Base-by-base conservation (phyloP, 2,329 filamentous ascomycete species). In the Talaromyces sp. region DNA sequence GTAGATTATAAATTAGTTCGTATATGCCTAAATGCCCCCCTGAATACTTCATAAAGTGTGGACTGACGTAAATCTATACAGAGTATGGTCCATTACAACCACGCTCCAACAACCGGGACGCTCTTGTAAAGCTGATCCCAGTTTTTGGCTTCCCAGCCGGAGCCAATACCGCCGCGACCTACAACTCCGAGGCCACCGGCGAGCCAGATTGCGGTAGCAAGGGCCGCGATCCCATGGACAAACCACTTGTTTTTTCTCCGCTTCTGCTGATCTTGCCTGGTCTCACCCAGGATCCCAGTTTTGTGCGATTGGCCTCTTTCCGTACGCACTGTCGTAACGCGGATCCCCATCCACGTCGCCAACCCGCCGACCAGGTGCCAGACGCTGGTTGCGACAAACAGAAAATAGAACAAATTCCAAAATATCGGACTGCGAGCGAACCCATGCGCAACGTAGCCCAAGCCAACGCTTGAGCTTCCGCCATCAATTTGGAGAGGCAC, bases 361-460 rank as follows among this genome's bases (percentile, higher is more conserved):
- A 86, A 85, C 2, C 92, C 92, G 85, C 91, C 95, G 8, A 90
- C 84, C 72, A 92, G 86, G 77, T 97, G 92, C 62, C 87, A 90
- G 26, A 84, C 86, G 0, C 86, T 89, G 0, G 88, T 75, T 17
- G 78, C 79, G 7, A 96, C 78, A 54, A 97, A 79, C 1, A 86
- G 81, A 1, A 79, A 69, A 72, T 95, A 96, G 1, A 88, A 87
- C 1, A 82, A 66, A 72, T 86, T 88, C n/a, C 89, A 85, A 9
- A 88, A 72, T 1, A 81, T 65, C 0, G 88, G 86, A 68, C 90
- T 88, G 14, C 85, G 82, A 31, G 89, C 86, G 70, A 97, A 94
- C 2, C 90, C 91, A 75, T 97, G 92, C 12, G 88, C 85, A 8
- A 97, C 87, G 72, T 90, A 97, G 12, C 85, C 87, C 12, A 97